Base-by-base conservation (phyloP, 495 filamentous ascomycete species). In the Talaromyces thailandensis region DNA sequence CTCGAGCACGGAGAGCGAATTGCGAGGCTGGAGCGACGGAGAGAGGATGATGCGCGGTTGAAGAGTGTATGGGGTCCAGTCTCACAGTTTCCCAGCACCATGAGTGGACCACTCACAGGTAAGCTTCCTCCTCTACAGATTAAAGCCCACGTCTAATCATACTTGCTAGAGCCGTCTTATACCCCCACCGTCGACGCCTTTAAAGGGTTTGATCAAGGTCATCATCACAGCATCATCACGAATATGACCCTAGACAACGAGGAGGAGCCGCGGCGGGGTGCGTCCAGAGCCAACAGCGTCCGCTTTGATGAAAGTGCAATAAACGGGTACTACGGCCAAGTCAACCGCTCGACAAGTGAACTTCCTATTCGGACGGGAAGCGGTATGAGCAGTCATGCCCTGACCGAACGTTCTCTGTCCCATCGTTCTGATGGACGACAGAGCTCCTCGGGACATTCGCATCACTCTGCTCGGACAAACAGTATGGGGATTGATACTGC, bases 301-400 rank as follows among this genome's bases (percentile, higher is more conserved):
- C 89, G 94, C n/a, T 98, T 98, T 68, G 94, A 98, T 69, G 93
- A 97, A 71, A 96, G 91, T 69, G 93, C 95, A 2, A 84, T 96
- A 62, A 93, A 96, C 65, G 90, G 91, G 56, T 90, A 89, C 68
- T 96, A 92, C 81, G 88, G 87, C 37, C 91, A 93, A 64, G 85
- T 87, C 50, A 88, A 85, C 64, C 85, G 93, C 28, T 85, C 89
- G 59, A 92, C 88, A 25, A 83, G 86, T 31, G 94, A 98, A 59
- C 84, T 90, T 53, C 89, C 88, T 9, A 77, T 86, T 52, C 81
- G 94, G 35, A 90, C 88, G 14, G 83, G 87, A 18, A 96, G 92
- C 72, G 86, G 90, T 16, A 76, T 97, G 70, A 90, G 90, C 52
- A 88, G 87, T 50, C 89, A 92, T 73, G 82, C 88, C 24, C 84